Evolutionary conservation across 306 rosid genomes (phyloP).

Genomic region (Albizia julibrissin): DNA sequence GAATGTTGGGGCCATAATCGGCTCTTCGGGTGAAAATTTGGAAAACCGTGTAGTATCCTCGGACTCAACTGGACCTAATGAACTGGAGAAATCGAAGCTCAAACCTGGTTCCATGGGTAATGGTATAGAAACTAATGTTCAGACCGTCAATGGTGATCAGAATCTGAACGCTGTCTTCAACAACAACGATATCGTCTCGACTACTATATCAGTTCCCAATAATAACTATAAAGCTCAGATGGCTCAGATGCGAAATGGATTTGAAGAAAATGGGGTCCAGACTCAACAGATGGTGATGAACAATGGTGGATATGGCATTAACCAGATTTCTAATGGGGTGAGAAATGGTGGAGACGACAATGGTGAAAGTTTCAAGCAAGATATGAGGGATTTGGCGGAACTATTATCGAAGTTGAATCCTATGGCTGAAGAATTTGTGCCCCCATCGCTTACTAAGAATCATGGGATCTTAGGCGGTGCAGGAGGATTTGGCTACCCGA

Average conservation of each 20-base stretch:
- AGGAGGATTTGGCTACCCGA: conserved; percentile 60
- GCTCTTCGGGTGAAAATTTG: conserved; percentile 55
- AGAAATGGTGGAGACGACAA: conserved; percentile 54
- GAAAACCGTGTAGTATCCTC: conserved; percentile 59
- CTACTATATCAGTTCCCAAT: conserved; percentile 46
- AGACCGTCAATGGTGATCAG: conserved; percentile 55
- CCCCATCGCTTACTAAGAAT: conserved; percentile 66
- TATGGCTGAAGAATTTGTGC: conserved; percentile 98
- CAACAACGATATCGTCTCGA: conserved; percentile 42
- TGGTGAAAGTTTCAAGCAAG: conserved; percentile 63
- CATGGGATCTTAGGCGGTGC: conserved; percentile 52
- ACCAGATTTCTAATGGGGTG: conserved; percentile 47
- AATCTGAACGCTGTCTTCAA: conserved; percentile 46
- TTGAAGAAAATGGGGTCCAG: conserved; percentile 57
- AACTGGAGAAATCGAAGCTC: conserved; percentile 66
- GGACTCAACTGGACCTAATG: conserved; percentile 47
- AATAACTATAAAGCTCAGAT: conserved; percentile 51
- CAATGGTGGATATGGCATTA: conserved; percentile 55
- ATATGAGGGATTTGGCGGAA: conserved; percentile 97
- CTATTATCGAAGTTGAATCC: conserved; percentile 90
- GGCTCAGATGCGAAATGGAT: conserved; percentile 69
- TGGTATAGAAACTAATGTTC: conserved; percentile 42
- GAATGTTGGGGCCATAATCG: conserved; percentile 61
- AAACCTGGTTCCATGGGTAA: conserved; percentile 43
- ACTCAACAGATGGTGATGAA: conserved; percentile 52